Evolutionary conservation across 352 stramenopile species (phyloP).

Genomic region (Pilasporangium apinafurcum): DNA sequence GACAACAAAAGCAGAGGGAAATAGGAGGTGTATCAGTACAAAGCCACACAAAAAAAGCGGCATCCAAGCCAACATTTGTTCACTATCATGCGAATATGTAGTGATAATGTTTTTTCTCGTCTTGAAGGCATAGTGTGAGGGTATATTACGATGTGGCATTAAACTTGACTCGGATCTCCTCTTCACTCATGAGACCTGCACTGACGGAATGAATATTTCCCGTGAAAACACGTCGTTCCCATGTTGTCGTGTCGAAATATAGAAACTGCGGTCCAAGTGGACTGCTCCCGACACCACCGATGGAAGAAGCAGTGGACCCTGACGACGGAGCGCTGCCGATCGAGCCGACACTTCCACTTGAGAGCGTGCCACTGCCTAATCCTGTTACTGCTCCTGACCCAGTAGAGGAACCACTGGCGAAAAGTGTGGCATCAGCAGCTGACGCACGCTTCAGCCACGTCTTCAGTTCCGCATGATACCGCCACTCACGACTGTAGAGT

Average conservation of each 20-base stretch:
- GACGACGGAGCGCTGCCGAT: slow-evolving; percentile 52
- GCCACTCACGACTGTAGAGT: slow-evolving; percentile 93
- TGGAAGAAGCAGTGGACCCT: slow-evolving; percentile 1
- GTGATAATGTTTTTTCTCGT: slow-evolving; percentile 3
- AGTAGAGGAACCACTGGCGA: slow-evolving; percentile 21
- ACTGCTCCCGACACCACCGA: slow-evolving; percentile 18
- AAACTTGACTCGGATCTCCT: slow-evolving; percentile 95
- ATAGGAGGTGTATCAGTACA: no score
- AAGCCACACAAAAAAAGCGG: no score
- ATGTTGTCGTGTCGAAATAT: slow-evolving; percentile 94
- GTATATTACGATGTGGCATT: slow-evolving; percentile 66
- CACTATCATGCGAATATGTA: neutral
- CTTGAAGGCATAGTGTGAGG: slow-evolving; percentile 15
- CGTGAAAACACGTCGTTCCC: slow-evolving; percentile 92
- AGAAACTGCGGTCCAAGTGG: slow-evolving; percentile 83
- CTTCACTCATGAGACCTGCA: slow-evolving; percentile 87
- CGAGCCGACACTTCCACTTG: slow-evolving; percentile 40
- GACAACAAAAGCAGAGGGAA: no score
- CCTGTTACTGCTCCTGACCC: slow-evolving; percentile 17
- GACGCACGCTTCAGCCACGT: slow-evolving; percentile 94
- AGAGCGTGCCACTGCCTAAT: slow-evolving; percentile 17
- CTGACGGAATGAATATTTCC: slow-evolving; percentile 87
- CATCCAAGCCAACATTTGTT: no score
- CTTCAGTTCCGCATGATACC: slow-evolving; percentile 96
- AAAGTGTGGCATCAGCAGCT: slow-evolving; percentile 48